Conservation (phyloP, 495 filamentous ascomycete genomes). For the Opeltia flavorubescens region DNA sequence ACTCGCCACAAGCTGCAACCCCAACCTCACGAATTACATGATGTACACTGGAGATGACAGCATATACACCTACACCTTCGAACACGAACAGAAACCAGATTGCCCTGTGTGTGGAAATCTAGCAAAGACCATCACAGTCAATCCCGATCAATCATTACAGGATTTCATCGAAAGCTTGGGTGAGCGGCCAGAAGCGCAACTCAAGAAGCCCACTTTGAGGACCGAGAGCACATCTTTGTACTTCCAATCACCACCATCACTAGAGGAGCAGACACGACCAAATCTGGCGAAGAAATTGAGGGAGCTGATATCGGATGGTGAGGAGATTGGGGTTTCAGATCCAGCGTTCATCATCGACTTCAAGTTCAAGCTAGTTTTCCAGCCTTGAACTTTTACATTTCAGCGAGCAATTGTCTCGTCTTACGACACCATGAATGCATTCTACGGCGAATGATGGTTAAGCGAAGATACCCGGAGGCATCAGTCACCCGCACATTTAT, state of each 20-base stretch:
- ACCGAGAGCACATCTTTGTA: conserved; percentile 76
- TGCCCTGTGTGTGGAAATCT: conserved; percentile 88
- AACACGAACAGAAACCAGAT: conserved; percentile 78
- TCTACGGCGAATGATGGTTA: neutral
- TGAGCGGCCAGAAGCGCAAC: conserved; percentile 66
- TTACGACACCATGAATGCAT: neutral
- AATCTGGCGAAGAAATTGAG: conserved; percentile 67
- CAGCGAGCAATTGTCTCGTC: neutral
- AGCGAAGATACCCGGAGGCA: neutral
- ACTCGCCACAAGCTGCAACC: conserved; percentile 69
- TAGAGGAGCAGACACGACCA: conserved; percentile 66
- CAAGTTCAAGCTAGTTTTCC: conserved; percentile 45
- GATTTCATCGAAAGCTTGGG: conserved; percentile 80
- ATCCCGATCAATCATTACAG: conserved; percentile 58
- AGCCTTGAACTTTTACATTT: conserved; percentile 12
- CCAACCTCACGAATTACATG: conserved; percentile 90
- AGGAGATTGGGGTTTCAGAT: conserved; percentile 72
- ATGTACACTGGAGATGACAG: conserved; percentile 95
- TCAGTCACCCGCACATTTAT: neutral
- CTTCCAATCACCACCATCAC: conserved; percentile 64
- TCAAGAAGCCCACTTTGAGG: conserved; percentile 81
- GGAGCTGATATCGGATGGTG: conserved; percentile 49
- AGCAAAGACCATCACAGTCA: conserved; percentile 55
- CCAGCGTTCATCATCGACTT: conserved; percentile 65
- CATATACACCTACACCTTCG: conserved; percentile 94